A percentile compares a stretch with the other conserved stretches of the same genome.
Conservation (phyloP, 2,329 filamentous ascomycete species). For the Zasmidium citrigriseum region DNA sequence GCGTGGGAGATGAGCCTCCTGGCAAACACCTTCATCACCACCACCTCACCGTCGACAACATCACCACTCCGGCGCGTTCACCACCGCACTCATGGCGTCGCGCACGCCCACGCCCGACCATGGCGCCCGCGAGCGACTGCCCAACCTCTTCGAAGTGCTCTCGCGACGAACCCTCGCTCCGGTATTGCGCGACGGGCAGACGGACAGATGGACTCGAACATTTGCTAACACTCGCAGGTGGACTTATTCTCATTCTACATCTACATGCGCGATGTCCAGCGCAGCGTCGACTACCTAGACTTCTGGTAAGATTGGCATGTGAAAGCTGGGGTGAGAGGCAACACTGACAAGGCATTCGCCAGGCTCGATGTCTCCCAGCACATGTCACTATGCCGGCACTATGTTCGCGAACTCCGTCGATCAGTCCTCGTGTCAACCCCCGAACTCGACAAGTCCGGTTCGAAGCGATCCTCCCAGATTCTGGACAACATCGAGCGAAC, state of each 20-base stretch:
- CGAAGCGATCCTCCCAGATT: slow-evolving; percentile 80
- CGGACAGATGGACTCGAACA: slow-evolving; percentile 2
- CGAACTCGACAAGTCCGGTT: slow-evolving; percentile 75
- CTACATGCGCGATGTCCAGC: slow-evolving; percentile 98
- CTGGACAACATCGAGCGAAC: slow-evolving; percentile 62
- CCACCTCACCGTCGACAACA: neutral
- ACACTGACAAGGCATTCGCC: slow-evolving; percentile 2
- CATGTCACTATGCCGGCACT: slow-evolving; percentile 96
- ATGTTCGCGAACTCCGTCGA: slow-evolving; percentile 89
- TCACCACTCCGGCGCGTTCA: slow-evolving; percentile 1
- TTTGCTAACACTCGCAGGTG: slow-evolving; percentile 49
- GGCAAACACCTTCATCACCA: slow-evolving; percentile 1
- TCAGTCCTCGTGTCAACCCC: slow-evolving; percentile 93
- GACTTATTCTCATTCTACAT: slow-evolving; percentile 99
- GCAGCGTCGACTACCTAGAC: slow-evolving; percentile 95
- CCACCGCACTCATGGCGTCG: slow-evolving; percentile 27
- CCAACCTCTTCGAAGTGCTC: slow-evolving; percentile 92
- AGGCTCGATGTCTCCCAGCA: slow-evolving; percentile 99
- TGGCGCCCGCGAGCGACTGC: slow-evolving; percentile 72
- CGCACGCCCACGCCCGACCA: slow-evolving; percentile 33
- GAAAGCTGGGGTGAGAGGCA: neutral
- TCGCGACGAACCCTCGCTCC: slow-evolving; percentile 92
- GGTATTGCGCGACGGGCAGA: slow-evolving; percentile 11
- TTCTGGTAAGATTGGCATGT: slow-evolving; percentile 71
- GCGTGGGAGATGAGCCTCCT: neutral